These are phyloP conservation scores for Ochetophila trinervis DNA, from an alignment of 306 rosid genomes.

Conservation along the genomic window DNA sequence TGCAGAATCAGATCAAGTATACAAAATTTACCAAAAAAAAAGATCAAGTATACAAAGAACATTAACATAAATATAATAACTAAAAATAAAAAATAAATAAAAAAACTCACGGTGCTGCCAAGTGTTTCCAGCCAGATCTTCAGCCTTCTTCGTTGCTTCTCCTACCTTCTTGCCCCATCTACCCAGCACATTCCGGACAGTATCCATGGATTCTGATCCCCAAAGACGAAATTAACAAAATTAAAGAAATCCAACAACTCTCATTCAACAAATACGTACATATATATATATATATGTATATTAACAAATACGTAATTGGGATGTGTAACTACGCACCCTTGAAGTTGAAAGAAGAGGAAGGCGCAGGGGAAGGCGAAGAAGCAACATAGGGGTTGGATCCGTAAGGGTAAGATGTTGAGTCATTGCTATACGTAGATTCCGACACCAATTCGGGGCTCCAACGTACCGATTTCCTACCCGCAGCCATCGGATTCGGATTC, in stretches of 20 bases:
- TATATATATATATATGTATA: not conserved
- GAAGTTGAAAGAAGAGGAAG: conserved; percentile 40
- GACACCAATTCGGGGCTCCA: conserved; percentile 83
- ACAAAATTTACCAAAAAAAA: no score
- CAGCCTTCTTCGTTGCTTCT: conserved; percentile 76
- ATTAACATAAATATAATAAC: no score
- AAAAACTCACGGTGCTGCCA: conserved; percentile 81
- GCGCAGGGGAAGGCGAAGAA: conserved; percentile 28
- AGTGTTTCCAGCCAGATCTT: conserved; percentile 86
- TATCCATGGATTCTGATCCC: conserved; percentile 58
- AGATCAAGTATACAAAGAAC: not conserved
- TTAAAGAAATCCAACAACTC: not conserved
- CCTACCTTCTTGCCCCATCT: conserved; percentile 76
- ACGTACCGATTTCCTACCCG: conserved; percentile 66
- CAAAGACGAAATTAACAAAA: conserved; percentile 6
- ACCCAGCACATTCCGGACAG: conserved; percentile 68
- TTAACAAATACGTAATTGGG: not conserved
- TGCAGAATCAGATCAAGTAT: not conserved
- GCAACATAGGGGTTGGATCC: conserved; percentile 33
- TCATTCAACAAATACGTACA: not conserved
- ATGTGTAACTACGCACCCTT: conserved; percentile 45
- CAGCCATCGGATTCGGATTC: conserved; percentile 5
- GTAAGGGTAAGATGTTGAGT: conserved; percentile 32
- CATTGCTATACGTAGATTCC: conserved; percentile 39
- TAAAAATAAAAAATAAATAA: not conserved